Evolutionary conservation across 345 rosid genomes (phyloP).

Genomic region (Citrus maxima): DNA sequence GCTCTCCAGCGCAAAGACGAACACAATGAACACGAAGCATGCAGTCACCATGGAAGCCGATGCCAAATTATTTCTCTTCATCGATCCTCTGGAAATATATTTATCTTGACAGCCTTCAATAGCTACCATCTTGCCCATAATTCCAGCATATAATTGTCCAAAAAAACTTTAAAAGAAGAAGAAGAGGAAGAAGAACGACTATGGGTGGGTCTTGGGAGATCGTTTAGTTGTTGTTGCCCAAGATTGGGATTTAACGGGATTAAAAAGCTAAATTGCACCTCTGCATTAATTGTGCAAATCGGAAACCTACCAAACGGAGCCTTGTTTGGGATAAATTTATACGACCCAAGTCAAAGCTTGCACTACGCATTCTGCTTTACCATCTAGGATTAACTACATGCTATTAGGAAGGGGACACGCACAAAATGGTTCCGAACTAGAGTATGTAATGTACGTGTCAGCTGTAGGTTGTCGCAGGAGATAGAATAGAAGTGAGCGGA

Average conservation of each 20-base stretch:
- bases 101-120: not conserved
- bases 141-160: too few relatives aligned
- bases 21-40: not conserved
- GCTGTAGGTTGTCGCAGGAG: not conserved
- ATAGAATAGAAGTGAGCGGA: too few relatives aligned
- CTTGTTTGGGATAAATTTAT: not conserved
- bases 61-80: slow-evolving; percentile 6
- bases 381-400: not conserved
- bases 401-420: not conserved
- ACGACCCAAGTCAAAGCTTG: too few relatives aligned
- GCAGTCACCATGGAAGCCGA: not conserved
- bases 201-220: not conserved
- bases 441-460: not conserved
- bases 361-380: too few relatives aligned
- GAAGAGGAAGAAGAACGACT: too few relatives aligned
- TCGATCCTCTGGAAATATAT: not conserved
- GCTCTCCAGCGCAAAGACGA: not conserved
- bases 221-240: not conserved
- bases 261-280: not conserved
- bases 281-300: not conserved
- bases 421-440: too few relatives aligned
- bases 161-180: too few relatives aligned
- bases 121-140: too few relatives aligned
- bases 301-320: not conserved
- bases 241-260: not conserved